phyloP scores from a whole-genome alignment of 768 basidiomycete genomes.

The Dacryopinax primogenitus region DNA sequence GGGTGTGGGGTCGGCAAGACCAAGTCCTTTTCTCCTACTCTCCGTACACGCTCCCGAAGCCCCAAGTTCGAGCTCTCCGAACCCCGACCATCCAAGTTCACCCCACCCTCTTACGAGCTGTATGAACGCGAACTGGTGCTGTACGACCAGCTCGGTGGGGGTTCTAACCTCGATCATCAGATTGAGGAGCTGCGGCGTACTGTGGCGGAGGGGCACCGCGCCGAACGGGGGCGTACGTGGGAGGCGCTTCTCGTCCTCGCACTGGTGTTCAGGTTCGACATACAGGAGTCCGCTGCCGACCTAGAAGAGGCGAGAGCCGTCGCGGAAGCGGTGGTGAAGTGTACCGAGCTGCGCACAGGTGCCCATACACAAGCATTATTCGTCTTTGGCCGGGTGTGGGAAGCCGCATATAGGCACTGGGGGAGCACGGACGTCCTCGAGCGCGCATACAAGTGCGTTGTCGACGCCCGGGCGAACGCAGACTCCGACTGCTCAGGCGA shows the following conservation, averaged over 20 bases:
- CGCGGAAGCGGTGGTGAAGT: neutral
- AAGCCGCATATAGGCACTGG: neutral
- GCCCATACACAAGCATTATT: neutral
- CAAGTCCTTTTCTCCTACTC: neutral
- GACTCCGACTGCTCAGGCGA: neutral
- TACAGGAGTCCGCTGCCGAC: neutral
- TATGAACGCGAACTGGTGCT: neutral
- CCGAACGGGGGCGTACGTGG: neutral
- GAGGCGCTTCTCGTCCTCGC: neutral
- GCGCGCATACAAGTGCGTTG: neutral
- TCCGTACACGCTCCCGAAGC: neutral
- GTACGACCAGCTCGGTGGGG: neutral
- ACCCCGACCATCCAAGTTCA: neutral
- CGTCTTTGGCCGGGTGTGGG: neutral
- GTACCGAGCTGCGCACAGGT: neutral
- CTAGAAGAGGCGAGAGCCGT: neutral
- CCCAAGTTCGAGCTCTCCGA: neutral
- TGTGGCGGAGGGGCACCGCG: neutral
- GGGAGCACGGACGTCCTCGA: constrained; percentile 4
- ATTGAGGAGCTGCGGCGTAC: neutral
- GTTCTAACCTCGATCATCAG: neutral
- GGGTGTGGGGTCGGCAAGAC: neutral
- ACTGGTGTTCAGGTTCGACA: neutral
- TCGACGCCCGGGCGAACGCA: neutral
- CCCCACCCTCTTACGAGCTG: neutral